Percentiles rank a stretch among this genome's conserved stretches.
phyloP scores from a whole-genome alignment of 192 early-diverging fungal species.

The Backusella psychrophila region DNA sequence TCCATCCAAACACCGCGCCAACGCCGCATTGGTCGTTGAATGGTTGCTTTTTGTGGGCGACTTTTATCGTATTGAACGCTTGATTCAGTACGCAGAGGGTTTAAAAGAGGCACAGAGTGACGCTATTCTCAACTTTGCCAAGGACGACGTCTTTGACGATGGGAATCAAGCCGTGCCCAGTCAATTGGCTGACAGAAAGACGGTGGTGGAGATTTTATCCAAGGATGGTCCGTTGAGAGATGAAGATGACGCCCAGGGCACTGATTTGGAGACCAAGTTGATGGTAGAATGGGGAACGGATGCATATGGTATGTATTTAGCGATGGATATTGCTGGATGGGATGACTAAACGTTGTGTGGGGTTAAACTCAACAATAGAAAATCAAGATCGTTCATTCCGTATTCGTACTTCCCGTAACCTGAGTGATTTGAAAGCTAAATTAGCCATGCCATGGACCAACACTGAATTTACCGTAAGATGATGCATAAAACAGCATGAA shows the following conservation, averaged over 20 bases:
- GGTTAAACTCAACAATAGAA: conserved; percentile 1
- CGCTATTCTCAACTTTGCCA: background rate
- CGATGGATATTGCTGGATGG: background rate
- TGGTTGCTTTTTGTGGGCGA: conserved; percentile 16
- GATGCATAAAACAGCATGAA: no score
- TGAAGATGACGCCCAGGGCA: conserved; percentile 26
- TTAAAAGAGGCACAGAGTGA: background rate
- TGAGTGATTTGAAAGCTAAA: conserved; percentile 34
- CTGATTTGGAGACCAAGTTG: conserved; percentile 32
- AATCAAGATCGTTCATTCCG: conserved; percentile 28
- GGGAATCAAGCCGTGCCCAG: background rate
- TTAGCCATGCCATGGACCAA: conserved; percentile 25
- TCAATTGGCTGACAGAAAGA: conserved; percentile 13
- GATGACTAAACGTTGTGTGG: background rate
- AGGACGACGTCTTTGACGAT: background rate
- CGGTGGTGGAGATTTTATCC: conserved; percentile 17
- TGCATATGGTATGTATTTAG: conserved; percentile 8
- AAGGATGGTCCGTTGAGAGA: conserved; percentile 24
- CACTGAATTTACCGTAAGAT: conserved; percentile 22
- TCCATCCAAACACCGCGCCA: background rate
- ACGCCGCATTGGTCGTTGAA: conserved; percentile 12
- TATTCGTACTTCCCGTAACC: conserved; percentile 30
- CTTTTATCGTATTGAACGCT: conserved; percentile 4
- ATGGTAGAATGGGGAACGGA: conserved; percentile 30
- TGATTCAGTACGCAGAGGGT: background rate